Base-by-base conservation (phyloP, 345 rosid genomes). In the Erysimum cheiranthoides region DNA sequence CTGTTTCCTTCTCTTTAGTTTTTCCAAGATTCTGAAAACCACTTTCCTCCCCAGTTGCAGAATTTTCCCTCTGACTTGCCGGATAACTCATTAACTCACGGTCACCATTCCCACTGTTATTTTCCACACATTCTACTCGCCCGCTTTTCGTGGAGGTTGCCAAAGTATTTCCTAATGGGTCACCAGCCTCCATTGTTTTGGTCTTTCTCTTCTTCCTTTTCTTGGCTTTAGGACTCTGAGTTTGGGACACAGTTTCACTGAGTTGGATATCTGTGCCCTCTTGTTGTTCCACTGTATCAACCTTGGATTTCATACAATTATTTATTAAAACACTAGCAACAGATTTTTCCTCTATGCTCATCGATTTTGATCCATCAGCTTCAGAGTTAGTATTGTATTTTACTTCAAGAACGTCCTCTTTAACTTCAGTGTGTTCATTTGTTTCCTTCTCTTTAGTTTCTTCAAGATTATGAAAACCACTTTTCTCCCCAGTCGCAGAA, bases 141-240 rank as follows among this genome's bases (percentile, higher is more conserved):
- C 58, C 36, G 6, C 66, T 47, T 25, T 43, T 31, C 28, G 10
- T 43, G 61, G 63, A 38, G 40, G 74, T 61, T 35, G 68, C 35
- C 9, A 42, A 40, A 59, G 45, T 40, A 32, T 59, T 56, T 65
- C 52, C 62, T 17, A 61, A 42, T 7, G 73, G 13, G 27, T 71
- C 39, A 30, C 57, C 30, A 2, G n/a, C 63, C 67, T 66, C 73
- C 59, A 11, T 17, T 31, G 67, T 38, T 68, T 67, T 39, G 39
- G 54, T 49, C 34, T n/a, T 78, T 31, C 32, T 73, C 68, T 47
- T 73, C 75, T 79, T 68, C 68, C 4, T 74, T 62, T 32, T 73
- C 57, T 79, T 74, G 38, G 65, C 42, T 79, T 70, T 70, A 56
- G 51, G 51, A 64, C 2, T 63, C 63, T 73, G 73, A 53, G 36